These are phyloP conservation scores for Trichoderma hamatum DNA, from an alignment of 2,329 filamentous ascomycete genomes.

Conservation along the genomic window DNA sequence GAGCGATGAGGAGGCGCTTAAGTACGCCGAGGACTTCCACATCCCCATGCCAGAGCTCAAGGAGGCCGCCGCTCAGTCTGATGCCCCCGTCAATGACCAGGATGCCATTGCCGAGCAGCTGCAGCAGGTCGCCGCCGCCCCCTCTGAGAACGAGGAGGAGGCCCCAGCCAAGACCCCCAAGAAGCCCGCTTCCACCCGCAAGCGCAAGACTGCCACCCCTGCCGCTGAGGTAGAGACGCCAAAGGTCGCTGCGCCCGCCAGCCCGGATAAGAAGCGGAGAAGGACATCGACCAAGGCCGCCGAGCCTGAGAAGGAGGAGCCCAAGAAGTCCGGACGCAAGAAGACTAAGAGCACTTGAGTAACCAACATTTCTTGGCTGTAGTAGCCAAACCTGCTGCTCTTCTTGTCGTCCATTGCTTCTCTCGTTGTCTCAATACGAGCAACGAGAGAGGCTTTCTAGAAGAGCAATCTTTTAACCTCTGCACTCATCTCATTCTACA, in stretches of 20 bases:
- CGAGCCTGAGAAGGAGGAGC: constrained; percentile 57
- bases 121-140: constrained; percentile 46
- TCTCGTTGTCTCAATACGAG: not conserved
- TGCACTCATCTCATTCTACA: not conserved
- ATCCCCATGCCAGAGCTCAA: constrained; percentile 58
- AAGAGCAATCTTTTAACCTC: not conserved
- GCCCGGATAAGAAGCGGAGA: constrained; percentile 67
- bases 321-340: constrained; percentile 63
- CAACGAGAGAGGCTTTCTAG: not conserved
- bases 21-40: constrained; percentile 61
- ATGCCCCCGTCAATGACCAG: constrained; percentile 49
- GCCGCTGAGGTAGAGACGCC: constrained; percentile 45
- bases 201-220: constrained; percentile 60
- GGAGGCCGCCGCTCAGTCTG: constrained; percentile 42
- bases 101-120: constrained; percentile 64
- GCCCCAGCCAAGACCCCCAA: constrained; percentile 61
- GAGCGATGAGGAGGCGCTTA: constrained; percentile 61
- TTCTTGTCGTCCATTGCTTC: not conserved
- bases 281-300: constrained; percentile 58
- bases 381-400: not conserved
- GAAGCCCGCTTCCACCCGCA: constrained; percentile 54
- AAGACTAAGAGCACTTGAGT: constrained; percentile 53
- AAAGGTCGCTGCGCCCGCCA: constrained; percentile 50
- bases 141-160: constrained; percentile 47
- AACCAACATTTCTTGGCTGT: constrained; percentile 5